Conservation (phyloP, 352 stramenopile species). For the Aphanomyces cochlioides region DNA sequence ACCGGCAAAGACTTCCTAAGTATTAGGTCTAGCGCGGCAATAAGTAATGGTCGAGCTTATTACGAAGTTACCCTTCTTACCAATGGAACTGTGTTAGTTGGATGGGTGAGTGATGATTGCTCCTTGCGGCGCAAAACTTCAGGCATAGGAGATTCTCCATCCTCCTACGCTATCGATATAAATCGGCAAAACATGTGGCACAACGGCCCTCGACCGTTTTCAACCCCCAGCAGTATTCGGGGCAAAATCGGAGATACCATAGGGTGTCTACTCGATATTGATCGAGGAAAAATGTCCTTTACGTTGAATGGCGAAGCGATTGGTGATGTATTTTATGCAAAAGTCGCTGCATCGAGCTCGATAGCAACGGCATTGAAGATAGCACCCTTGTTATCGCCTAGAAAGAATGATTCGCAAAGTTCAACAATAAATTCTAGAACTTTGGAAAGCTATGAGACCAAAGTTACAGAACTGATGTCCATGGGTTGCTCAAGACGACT, state of each 20-base stretch:
- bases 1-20: conserved; percentile 1
- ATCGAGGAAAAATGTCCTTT: conserved; percentile 44
- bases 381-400: background rate
- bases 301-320: conserved; percentile 55
- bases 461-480: conserved; percentile 46
- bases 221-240: conserved; percentile 34
- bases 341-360: background rate
- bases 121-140: background rate
- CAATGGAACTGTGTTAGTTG: conserved; percentile 3
- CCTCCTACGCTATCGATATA: conserved; percentile 13
- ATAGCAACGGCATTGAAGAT: conserved; percentile 6
- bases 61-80: conserved; percentile 15
- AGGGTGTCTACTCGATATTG: conserved; percentile 43
- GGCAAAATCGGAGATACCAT: conserved; percentile 41
- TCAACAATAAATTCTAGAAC: background rate
- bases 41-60: background rate
- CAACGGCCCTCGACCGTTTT: conserved; percentile 38
- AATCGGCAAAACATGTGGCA: conserved; percentile 42
- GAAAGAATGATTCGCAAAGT: background rate
- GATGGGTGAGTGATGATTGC: background rate
- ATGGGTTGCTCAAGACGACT: conserved; percentile 47
- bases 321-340: conserved; percentile 7
- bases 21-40: background rate
- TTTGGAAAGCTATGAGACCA: conserved; percentile 5
- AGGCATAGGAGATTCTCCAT: background rate